A percentile compares a stretch with the other conserved stretches of the same genome.
phyloP scores from a whole-genome alignment of 176 grass and related monocot genomes.

The Cenchrus fungigraminus region DNA sequence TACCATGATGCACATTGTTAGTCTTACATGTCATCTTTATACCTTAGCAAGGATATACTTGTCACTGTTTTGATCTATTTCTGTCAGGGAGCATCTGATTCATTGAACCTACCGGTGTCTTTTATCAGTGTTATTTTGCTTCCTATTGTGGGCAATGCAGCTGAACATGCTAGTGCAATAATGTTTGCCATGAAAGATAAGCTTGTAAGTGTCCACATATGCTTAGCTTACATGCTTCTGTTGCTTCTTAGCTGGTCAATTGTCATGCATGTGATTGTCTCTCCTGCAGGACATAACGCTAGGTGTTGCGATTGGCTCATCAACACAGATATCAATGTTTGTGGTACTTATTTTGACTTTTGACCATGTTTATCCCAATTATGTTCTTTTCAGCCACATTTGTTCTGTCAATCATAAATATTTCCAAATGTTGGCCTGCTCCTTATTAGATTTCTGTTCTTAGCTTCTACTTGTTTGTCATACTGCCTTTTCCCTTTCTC shows the following conservation, averaged over 20 bases:
- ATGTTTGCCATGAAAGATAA: constrained; percentile 98
- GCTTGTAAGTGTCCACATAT: constrained; percentile 53
- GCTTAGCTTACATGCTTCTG: neutral
- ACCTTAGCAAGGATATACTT: constrained; percentile 34
- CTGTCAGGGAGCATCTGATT: constrained; percentile 79
- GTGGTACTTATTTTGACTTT: constrained; percentile 64
- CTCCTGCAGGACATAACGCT: constrained; percentile 76
- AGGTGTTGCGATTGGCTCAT: constrained; percentile 86
- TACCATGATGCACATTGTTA: constrained; percentile 16
- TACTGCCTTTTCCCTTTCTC: neutral
- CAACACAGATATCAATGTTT: constrained; percentile 94
- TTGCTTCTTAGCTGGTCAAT: constrained; percentile 11
- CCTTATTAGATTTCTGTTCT: neutral
- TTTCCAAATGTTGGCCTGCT: neutral
- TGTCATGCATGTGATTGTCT: constrained; percentile 25
- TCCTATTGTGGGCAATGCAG: constrained; percentile 92
- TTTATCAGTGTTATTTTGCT: constrained; percentile 97
- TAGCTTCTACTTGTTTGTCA: neutral
- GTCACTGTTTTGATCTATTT: constrained; percentile 38
- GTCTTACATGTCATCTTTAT: constrained; percentile 36
- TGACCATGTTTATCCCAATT: constrained; percentile 21
- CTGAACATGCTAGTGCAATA: constrained; percentile 93
- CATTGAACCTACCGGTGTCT: constrained; percentile 72
- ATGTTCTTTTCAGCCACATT: neutral
- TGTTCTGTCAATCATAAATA: neutral